phyloP scores from a whole-genome alignment of 2,329 filamentous ascomycete genomes.

The Neodidymelliopsis sp. region DNA sequence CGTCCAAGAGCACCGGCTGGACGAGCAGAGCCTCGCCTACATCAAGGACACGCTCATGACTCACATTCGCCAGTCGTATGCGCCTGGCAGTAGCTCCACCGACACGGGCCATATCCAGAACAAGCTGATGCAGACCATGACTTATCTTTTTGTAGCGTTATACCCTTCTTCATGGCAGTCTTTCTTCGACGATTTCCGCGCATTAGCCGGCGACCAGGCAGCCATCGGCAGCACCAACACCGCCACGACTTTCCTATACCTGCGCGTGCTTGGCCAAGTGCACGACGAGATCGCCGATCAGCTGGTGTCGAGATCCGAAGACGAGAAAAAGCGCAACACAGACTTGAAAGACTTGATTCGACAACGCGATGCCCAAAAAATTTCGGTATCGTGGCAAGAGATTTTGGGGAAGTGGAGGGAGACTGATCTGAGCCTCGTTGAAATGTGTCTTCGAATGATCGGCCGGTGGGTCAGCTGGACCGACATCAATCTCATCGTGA shows the following conservation, averaged over 20 bases:
- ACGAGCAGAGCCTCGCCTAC: constrained; percentile 73
- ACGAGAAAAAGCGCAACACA: constrained; percentile 84
- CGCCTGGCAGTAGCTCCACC: constrained; percentile 62
- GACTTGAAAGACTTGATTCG: constrained; percentile 91
- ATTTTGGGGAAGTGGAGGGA: constrained; percentile 80
- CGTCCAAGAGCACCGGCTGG: constrained; percentile 79
- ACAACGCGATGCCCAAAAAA: constrained; percentile 84
- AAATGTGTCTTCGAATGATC: constrained; percentile 89
- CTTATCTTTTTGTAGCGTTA: constrained; percentile 86
- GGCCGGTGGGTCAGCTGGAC: constrained; percentile 99
- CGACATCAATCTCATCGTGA: constrained; percentile 92
- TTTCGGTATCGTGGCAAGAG: constrained; percentile 90
- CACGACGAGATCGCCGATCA: constrained; percentile 98
- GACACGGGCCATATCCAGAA: constrained; percentile 87
- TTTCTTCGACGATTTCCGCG: constrained; percentile 90
- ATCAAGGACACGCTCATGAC: constrained; percentile 83
- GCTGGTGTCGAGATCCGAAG: constrained; percentile 77
- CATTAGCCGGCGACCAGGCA: constrained; percentile 71
- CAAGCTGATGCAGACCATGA: constrained; percentile 95
- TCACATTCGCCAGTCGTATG: constrained; percentile 81
- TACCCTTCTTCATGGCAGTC: constrained; percentile 87
- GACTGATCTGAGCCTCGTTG: constrained; percentile 73
- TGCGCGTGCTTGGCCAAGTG: constrained; percentile 85
- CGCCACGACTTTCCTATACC: constrained; percentile 81
- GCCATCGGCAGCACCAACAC: constrained; percentile 69